Evolutionary conservation across 225 moss, liverwort and hornwort species (phyloP), one percentile per base, ranked within the genome.

Genomic region (Sphagnum tenellum): DNA sequence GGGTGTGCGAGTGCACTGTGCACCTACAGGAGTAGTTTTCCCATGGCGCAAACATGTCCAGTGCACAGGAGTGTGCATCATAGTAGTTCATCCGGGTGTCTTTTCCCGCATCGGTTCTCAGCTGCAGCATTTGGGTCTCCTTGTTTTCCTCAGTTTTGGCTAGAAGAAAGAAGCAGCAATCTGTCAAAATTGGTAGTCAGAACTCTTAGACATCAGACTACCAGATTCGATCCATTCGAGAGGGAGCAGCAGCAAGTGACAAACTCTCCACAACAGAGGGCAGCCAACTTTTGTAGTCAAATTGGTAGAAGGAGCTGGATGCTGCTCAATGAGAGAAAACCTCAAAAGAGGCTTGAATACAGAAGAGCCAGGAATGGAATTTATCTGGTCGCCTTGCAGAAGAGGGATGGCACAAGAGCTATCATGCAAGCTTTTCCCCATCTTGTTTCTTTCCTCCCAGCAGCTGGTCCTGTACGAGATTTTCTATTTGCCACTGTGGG

Each of bases 401-500:
- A 67, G 61, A 53, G 70, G 60, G 57, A 57, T 9, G 3, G 9
- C 12, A 50, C 50, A 2, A 47, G 70, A 55, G 68, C 64, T 65
- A 62, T 68, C 45, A 73, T 64, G 52, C 75, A 69, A 50, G 81
- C 74, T 49, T 46, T 78, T 48, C 76, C 78, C 9, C 81, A 78
- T 64, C 70, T 75, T 9, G 48, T 72, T 59, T 69, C 69, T 49
- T 76, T 64, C 48, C 63, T 64, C 63, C 50, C 63, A 8, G 48
- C 81, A 48, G 79, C 89, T 57, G 94, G 94, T 45, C 94, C 94
- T 10, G 50, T 89, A 51, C 85, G 91, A 72, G 94, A 94, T 73
- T 91, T 87, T 45, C 51, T 92, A 0, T 95, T 95, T 64, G 94
- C 94, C 48, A 75, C 86, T 46, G 67, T 89, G 5, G 91, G 94